Conservation (phyloP, 768 basidiomycete species). For the Phylloporus sp. region DNA sequence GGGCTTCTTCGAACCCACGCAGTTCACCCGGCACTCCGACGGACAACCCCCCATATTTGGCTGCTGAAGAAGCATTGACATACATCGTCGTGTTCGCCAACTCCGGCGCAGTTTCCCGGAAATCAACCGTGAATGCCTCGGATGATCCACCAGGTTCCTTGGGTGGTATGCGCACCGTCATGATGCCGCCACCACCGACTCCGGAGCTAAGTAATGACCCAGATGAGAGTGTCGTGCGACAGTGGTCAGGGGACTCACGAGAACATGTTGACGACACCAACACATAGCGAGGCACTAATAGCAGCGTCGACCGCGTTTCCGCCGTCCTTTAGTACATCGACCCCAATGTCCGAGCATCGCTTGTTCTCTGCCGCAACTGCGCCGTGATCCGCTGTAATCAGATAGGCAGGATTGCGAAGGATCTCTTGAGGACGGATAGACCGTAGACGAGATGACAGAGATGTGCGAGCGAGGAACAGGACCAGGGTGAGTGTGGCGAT, state of each 20-base stretch:
- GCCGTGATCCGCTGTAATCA: slow-evolving; percentile 63
- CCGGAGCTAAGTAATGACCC: slow-evolving; percentile 50
- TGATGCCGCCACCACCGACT: slow-evolving; percentile 86
- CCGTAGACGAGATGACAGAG: background rate
- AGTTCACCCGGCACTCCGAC: slow-evolving; percentile 93
- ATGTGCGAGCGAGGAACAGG: slow-evolving; percentile 3
- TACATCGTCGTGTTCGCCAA: slow-evolving; percentile 79
- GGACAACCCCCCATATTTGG: slow-evolving; percentile 74
- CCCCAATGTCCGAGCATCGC: slow-evolving; percentile 81
- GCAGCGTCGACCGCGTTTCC: slow-evolving; percentile 92
- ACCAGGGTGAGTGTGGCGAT: slow-evolving; percentile 13
- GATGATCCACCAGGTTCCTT: slow-evolving; percentile 39
- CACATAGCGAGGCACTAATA: slow-evolving; percentile 74
- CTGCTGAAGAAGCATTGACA: slow-evolving; percentile 43
- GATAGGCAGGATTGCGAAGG: slow-evolving; percentile 50
- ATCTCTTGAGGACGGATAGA: background rate
- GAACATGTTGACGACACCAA: slow-evolving; percentile 86
- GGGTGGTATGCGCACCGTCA: slow-evolving; percentile 77
- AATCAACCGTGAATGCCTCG: slow-evolving; percentile 75
- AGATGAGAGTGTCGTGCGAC: background rate
- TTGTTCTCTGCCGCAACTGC: slow-evolving; percentile 90
- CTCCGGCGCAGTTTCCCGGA: slow-evolving; percentile 82
- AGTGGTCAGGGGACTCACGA: slow-evolving; percentile 47
- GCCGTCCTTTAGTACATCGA: slow-evolving; percentile 69
- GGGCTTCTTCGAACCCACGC: slow-evolving; percentile 80